Evolutionary conservation across 768 basidiomycete species (phyloP).

Genomic region (Russula earlei): DNA sequence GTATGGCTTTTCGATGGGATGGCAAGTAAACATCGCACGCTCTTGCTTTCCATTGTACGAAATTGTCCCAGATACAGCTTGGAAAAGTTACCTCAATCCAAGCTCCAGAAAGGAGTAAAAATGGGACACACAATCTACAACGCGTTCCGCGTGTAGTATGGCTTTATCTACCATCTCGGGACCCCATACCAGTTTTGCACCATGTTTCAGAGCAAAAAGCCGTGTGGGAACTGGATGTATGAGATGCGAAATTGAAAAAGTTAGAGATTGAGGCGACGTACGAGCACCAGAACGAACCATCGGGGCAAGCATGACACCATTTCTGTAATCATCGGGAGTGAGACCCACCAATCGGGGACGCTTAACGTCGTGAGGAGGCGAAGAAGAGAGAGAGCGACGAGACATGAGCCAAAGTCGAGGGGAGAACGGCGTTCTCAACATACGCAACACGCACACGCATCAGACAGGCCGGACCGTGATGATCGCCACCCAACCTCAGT

Average conservation of each 20-base stretch:
- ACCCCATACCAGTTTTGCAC: slow-evolving; percentile 91
- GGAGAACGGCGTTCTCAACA: neutral
- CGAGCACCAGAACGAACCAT: slow-evolving; percentile 94
- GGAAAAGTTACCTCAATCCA: slow-evolving; percentile 10
- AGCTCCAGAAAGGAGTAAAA: neutral
- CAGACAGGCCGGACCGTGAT: too few species aligned
- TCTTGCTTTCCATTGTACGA: slow-evolving; percentile 77
- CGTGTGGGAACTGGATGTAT: slow-evolving; percentile 64
- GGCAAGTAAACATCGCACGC: slow-evolving; percentile 75
- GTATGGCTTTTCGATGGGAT: slow-evolving; percentile 90
- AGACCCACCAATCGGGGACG: slow-evolving; percentile 30
- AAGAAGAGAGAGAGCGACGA: slow-evolving; percentile 17
- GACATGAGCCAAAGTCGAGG: slow-evolving; percentile 1
- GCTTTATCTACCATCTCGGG: slow-evolving; percentile 97
- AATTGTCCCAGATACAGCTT: slow-evolving; percentile 79
- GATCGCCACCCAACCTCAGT: too few species aligned
- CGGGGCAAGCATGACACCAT: slow-evolving; percentile 91
- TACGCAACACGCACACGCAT: too few species aligned
- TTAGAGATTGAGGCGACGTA: slow-evolving; percentile 33
- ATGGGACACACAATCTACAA: slow-evolving; percentile 66
- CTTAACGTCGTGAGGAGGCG: slow-evolving; percentile 12
- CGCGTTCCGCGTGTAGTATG: slow-evolving; percentile 74
- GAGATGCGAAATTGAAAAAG: neutral
- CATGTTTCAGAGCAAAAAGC: slow-evolving; percentile 81
- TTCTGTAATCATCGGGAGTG: slow-evolving; percentile 66